Evolutionary conservation across 129 eudicot genomes (phyloP).

Genomic region (Flaveria ramosissima): DNA sequence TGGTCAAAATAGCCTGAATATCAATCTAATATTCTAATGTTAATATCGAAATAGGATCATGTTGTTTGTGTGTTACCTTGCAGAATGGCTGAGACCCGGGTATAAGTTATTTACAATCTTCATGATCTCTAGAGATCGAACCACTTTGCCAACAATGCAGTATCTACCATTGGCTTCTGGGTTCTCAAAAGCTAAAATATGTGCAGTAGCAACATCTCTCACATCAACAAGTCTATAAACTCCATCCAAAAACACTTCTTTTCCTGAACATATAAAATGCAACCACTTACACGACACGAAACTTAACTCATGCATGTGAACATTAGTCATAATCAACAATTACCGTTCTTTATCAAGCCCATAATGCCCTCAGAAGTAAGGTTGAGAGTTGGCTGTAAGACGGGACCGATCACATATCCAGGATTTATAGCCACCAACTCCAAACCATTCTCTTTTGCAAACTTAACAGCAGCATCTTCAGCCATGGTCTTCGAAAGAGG

Average conservation of each 20-base stretch:
- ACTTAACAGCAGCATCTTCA: conserved; percentile 47
- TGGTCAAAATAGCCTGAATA: neutral
- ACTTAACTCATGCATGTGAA: neutral
- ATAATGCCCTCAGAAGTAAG: conserved; percentile 31
- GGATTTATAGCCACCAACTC: conserved; percentile 42
- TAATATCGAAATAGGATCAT: too few species aligned
- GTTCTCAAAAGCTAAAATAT: conserved; percentile 51
- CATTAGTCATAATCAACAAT: neutral
- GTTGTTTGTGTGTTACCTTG: conserved; percentile 21
- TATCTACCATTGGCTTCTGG: conserved; percentile 53
- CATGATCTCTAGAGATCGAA: conserved; percentile 30
- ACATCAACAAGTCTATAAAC: conserved; percentile 46
- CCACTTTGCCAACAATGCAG: conserved; percentile 37
- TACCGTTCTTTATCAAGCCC: conserved; percentile 22
- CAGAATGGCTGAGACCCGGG: conserved; percentile 41
- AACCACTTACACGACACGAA: neutral
- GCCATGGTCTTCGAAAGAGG: conserved; percentile 46
- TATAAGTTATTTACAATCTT: conserved; percentile 38
- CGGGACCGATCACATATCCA: conserved; percentile 38
- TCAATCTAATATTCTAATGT: conserved; percentile 1
- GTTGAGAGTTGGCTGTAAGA: conserved; percentile 48
- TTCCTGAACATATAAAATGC: conserved; percentile 34
- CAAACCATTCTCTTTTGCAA: conserved; percentile 42
- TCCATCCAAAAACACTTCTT: conserved; percentile 21
- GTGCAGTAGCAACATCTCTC: conserved; percentile 56